These are phyloP conservation scores for Starmerella kuoi DNA, from an alignment of 805 yeast genomes.

Conservation along the genomic window DNA sequence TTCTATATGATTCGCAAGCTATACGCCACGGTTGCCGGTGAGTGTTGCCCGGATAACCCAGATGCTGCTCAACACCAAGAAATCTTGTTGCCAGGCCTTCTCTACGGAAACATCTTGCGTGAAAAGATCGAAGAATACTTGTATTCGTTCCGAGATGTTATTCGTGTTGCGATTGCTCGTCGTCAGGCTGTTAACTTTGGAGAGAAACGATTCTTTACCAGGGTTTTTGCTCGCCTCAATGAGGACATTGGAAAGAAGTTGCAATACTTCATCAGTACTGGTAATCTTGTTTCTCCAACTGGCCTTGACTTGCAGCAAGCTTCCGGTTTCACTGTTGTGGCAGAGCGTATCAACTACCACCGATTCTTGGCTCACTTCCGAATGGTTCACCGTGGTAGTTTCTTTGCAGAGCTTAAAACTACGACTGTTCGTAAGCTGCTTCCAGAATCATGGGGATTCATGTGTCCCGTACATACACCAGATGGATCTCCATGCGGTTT, in stretches of 20 bases:
- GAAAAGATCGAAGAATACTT: constrained; percentile 93
- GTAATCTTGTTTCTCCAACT: constrained; percentile 91
- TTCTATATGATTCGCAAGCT: constrained; percentile 91
- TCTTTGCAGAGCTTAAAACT: constrained; percentile 94
- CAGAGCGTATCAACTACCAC: constrained; percentile 94
- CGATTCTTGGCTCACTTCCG: constrained; percentile 97
- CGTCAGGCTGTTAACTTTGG: constrained; percentile 67
- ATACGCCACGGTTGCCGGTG: constrained; percentile 90
- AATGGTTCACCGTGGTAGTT: constrained; percentile 99
- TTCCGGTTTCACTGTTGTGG: constrained; percentile 95
- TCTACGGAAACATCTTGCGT: constrained; percentile 91
- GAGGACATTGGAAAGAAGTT: constrained; percentile 91
- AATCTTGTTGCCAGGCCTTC: constrained; percentile 85
- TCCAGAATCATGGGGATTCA: constrained; percentile 98
- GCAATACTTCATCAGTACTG: constrained; percentile 90
- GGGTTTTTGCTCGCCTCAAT: constrained; percentile 66
- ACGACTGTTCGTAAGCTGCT: constrained; percentile 91
- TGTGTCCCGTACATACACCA: constrained; percentile 98
- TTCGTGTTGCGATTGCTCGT: constrained; percentile 69
- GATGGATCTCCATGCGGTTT: constrained; percentile 99
- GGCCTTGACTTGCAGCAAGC: constrained; percentile 97
- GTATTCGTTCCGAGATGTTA: constrained; percentile 55
- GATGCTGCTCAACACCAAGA: constrained; percentile 99
- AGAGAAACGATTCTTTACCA: constrained; percentile 69
- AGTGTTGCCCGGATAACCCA: constrained; percentile 93